Percentiles rank a stretch among this genome's conserved stretches.
phyloP scores from a whole-genome alignment of 2,329 filamentous ascomycete species.

The Scorias spongiosa region DNA sequence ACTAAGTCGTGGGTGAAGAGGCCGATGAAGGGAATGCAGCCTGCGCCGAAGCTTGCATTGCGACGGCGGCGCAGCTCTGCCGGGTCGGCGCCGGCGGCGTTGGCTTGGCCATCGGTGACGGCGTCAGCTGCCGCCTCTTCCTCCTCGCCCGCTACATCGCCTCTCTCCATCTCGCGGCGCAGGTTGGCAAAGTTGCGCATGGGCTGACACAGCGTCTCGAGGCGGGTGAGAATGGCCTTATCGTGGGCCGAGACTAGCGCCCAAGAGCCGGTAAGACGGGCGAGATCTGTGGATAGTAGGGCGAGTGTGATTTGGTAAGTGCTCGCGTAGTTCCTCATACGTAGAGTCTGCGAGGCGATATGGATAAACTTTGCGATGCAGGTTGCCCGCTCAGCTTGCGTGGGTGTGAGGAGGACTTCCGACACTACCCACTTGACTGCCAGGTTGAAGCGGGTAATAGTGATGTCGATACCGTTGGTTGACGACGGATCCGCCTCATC shows the following conservation, averaged over 20 bases:
- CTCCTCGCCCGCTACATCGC: slow-evolving; percentile 19
- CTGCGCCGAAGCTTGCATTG: slow-evolving; percentile 37
- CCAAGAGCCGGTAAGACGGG: slow-evolving; percentile 57
- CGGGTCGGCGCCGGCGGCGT: background rate
- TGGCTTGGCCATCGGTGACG: slow-evolving; percentile 5
- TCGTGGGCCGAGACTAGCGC: slow-evolving; percentile 51
- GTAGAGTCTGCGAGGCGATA: slow-evolving; percentile 60
- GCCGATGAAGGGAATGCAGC: slow-evolving; percentile 71
- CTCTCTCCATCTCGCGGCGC: slow-evolving; percentile 59
- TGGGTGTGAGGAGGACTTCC: slow-evolving; percentile 59
- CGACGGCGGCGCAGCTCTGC: slow-evolving; percentile 8
- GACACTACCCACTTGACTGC: slow-evolving; percentile 80
- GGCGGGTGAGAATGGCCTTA: slow-evolving; percentile 47
- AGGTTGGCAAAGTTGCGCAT: slow-evolving; percentile 64
- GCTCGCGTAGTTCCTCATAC: slow-evolving; percentile 68
- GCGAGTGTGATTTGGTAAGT: slow-evolving; percentile 70
- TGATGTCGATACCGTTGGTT: slow-evolving; percentile 56
- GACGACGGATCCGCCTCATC: slow-evolving; percentile 10
- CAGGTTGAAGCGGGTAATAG: slow-evolving; percentile 74
- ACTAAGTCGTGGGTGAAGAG: slow-evolving; percentile 71
- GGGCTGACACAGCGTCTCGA: slow-evolving; percentile 61
- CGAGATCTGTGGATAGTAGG: slow-evolving; percentile 56
- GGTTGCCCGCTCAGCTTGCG: slow-evolving; percentile 55
- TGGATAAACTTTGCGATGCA: slow-evolving; percentile 73
- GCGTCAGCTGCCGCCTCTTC: background rate